Base-by-base conservation (phyloP, 2,329 filamentous ascomycete species). In the Ophiostoma quercus region DNA sequence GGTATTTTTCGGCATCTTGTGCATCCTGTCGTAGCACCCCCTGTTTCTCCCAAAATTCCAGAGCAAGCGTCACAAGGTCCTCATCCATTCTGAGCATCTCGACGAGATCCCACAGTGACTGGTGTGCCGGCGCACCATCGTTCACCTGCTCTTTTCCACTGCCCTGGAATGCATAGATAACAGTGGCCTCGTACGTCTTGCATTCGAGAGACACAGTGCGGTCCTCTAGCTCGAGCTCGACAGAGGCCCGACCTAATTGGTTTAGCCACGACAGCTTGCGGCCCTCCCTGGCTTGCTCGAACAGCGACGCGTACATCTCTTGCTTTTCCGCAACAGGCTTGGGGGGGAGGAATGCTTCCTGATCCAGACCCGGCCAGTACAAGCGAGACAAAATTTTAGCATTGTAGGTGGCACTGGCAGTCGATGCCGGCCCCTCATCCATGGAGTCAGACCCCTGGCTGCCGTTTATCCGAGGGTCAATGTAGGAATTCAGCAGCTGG, bases 261-360 rank as follows among this genome's bases (percentile, higher is more conserved):
- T 94, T 89, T 68, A 96, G 84, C 94, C 94, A 98, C 60, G 89
- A 92, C 47, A 99, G 85, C 79, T 94, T 96, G 68, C 94, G 88
- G 69, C 91, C 90, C 37, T 90, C 85, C 77, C 97, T 97, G 74
- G 95, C 86, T 5, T 84, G 82, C 76, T 94, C 89, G 76, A 96
- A 98, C 16, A 89, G 89, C 5, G 83, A 78, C 70, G 90, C 89
- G 78, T 97, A 98, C 66, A 81, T 83, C 67, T 85, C 80, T 77
- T 96, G 92, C 39, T 91, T 80, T 3, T 84, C 79, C 1, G 78
- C 77, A 63, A 92, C 85, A 1, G 83, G 81, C 0, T 78, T 71
- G 0, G 92, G 92, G 2, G 93, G 81, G 29, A 80, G 77, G 76
- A 93, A 93, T 2, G 83, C 82, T 70, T 92, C 90, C 71, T 88